phyloP scores from a whole-genome alignment of 106 monocot species.

The Hemerocallis citrina region DNA sequence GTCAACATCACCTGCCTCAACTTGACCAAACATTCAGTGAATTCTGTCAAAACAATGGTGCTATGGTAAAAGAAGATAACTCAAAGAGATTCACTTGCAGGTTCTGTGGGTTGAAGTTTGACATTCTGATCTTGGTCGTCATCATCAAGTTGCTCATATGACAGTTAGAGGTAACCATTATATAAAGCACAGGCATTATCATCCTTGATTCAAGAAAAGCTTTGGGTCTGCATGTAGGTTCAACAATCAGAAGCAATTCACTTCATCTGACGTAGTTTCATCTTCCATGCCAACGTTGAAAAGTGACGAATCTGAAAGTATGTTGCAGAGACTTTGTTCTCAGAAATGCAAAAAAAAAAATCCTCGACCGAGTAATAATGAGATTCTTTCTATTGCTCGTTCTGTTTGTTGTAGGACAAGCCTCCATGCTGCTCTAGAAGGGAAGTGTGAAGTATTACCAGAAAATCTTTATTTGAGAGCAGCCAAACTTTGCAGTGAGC shows the following conservation, averaged over 20 bases:
- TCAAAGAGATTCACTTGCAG: slow-evolving; percentile 46
- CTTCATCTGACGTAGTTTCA: slow-evolving; percentile 24
- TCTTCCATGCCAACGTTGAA: slow-evolving; percentile 27
- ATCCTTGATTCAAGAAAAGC: slow-evolving; percentile 50
- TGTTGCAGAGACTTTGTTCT: slow-evolving; percentile 52
- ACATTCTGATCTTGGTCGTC: slow-evolving; percentile 84
- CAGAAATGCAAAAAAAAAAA: slow-evolving; percentile 65
- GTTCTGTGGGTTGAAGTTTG: slow-evolving; percentile 72
- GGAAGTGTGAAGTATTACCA: slow-evolving; percentile 52
- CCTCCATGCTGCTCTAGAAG: slow-evolving; percentile 38
- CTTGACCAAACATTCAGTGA: slow-evolving; percentile 9
- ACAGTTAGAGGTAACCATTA: slow-evolving; percentile 35
- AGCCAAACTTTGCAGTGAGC: slow-evolving; percentile 90
- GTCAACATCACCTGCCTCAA: slow-evolving; percentile 7
- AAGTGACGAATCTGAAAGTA: slow-evolving; percentile 35
- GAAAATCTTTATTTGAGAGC: slow-evolving; percentile 70
- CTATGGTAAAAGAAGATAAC: slow-evolving; percentile 18
- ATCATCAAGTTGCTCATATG: slow-evolving; percentile 81
- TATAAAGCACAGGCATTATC: slow-evolving; percentile 39
- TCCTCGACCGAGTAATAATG: slow-evolving; percentile 59
- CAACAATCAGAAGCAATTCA: slow-evolving; percentile 47
- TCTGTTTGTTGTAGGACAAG: slow-evolving; percentile 62
- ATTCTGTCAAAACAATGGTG: slow-evolving; percentile 11
- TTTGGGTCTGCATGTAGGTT: slow-evolving; percentile 31
- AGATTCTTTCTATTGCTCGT: slow-evolving; percentile 71